Evolutionary conservation across 176 grass and related monocot genomes (phyloP).

Genomic region (Ampelocalamus luodianensis): DNA sequence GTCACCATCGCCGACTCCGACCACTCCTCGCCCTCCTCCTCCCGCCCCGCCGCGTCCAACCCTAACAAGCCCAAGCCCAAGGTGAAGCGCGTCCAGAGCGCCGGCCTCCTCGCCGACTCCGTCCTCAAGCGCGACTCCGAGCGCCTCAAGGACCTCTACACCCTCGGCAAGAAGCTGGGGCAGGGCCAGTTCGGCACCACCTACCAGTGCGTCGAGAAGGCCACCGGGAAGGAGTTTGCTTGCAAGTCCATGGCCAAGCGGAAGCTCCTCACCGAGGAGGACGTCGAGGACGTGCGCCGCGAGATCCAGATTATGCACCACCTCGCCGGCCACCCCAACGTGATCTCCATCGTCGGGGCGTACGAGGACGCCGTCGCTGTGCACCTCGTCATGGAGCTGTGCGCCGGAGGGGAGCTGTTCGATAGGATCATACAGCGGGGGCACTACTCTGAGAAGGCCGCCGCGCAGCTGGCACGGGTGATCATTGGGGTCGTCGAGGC

Average conservation of each 20-base stretch:
- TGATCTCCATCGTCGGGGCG: constrained; percentile 56
- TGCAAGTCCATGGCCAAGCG: constrained; percentile 96
- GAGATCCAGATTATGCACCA: constrained; percentile 99
- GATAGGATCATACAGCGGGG: constrained; percentile 70
- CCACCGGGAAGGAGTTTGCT: constrained; percentile 61
- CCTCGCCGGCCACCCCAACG: constrained; percentile 77
- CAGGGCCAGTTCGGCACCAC: constrained; percentile 79
- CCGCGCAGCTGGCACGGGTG: constrained; percentile 53
- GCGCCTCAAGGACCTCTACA: constrained; percentile 68
- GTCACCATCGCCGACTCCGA: constrained; percentile 53
- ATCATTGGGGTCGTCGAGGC: constrained; percentile 62
- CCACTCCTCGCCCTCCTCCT: constrained; percentile 14
- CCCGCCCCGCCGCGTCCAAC: neutral
- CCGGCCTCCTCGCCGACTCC: constrained; percentile 59
- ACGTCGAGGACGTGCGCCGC: constrained; percentile 95
- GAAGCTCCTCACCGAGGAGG: constrained; percentile 86
- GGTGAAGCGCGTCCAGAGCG: constrained; percentile 64
- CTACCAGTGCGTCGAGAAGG: constrained; percentile 67
- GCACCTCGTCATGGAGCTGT: constrained; percentile 97
- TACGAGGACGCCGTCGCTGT: constrained; percentile 80
- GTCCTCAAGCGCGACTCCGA: constrained; percentile 61
- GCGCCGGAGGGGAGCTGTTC: constrained; percentile 86
- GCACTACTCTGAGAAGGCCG: constrained; percentile 69
- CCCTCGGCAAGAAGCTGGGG: constrained; percentile 60
- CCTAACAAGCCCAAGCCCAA: constrained; percentile 37